Conservation (phyloP, 768 basidiomycete species). For the Mycena maculata region DNA sequence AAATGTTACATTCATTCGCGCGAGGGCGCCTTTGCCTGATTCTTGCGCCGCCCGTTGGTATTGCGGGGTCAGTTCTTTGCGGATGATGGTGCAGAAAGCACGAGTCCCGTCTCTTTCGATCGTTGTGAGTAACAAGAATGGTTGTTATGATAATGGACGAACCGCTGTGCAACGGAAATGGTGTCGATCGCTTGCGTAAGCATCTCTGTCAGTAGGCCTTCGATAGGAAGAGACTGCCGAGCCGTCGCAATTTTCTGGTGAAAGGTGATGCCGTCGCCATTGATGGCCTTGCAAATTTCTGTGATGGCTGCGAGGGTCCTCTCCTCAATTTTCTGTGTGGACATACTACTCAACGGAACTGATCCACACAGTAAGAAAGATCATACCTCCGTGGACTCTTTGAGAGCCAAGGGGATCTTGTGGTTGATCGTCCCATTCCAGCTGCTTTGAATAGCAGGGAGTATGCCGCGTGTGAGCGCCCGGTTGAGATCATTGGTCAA, state of each 20-base stretch:
- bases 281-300: not conserved
- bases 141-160: not conserved
- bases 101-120: conserved; percentile 20
- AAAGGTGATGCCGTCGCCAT: not conserved
- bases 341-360: not conserved
- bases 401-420: conserved; percentile 5
- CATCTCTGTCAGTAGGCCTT: not conserved
- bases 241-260: not conserved
- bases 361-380: not conserved
- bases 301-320: not conserved
- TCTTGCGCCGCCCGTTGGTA: not conserved
- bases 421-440: conserved; percentile 17
- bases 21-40: not conserved
- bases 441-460: conserved; percentile 5
- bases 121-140: not conserved
- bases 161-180: conserved; percentile 12
- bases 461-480: not conserved
- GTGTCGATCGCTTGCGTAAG: not conserved
- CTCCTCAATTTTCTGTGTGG: not conserved
- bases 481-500: conserved; percentile 8
- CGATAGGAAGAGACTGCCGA: not conserved
- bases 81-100: not conserved
- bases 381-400: not conserved
- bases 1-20: conserved; percentile 4
- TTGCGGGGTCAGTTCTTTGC: not conserved